phyloP scores from a whole-genome alignment of 2,329 filamentous ascomycete genomes.

The Alternaria ventricosa region DNA sequence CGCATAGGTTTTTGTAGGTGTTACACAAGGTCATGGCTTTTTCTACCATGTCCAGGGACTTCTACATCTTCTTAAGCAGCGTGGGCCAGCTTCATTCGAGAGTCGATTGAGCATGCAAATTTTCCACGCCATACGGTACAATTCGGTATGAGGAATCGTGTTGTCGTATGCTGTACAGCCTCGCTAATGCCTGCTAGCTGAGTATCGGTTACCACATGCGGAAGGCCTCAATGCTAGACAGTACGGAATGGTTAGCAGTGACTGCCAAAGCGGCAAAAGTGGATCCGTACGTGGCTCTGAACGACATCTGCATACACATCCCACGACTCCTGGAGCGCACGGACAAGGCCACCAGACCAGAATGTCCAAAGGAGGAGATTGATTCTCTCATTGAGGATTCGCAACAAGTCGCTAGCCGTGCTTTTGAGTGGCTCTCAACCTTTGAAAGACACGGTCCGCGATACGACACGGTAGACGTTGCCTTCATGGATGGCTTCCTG shows the following conservation, averaged over 20 bases:
- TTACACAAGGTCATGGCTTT: conserved; percentile 44
- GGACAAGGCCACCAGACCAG: conserved; percentile 25
- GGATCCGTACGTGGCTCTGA: conserved; percentile 43
- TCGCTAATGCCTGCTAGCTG: conserved; percentile 30
- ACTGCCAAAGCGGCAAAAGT: conserved; percentile 38
- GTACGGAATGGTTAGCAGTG: conserved; percentile 41
- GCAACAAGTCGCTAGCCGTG: conserved; percentile 29
- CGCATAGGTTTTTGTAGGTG: conserved; percentile 43
- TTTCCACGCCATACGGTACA: conserved; percentile 46
- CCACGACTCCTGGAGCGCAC: conserved; percentile 45
- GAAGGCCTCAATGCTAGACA: conserved; percentile 45
- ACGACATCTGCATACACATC: conserved; percentile 43
- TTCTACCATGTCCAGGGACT: conserved; percentile 48
- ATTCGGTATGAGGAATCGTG: conserved; percentile 31
- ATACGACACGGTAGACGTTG: conserved; percentile 35
- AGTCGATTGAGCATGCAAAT: conserved; percentile 39
- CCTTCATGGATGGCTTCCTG: conserved; percentile 35
- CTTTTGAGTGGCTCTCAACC: conserved; percentile 39
- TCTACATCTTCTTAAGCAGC: conserved; percentile 39
- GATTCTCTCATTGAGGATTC: conserved; percentile 37
- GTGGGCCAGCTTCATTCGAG: conserved; percentile 42
- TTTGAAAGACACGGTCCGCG: conserved; percentile 40
- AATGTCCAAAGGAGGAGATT: conserved; percentile 19
- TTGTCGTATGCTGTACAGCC: neutral
- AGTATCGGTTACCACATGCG: conserved; percentile 43